phyloP scores from a whole-genome alignment of 2,329 filamentous ascomycete species.

The Paecilomyces variotii region DNA sequence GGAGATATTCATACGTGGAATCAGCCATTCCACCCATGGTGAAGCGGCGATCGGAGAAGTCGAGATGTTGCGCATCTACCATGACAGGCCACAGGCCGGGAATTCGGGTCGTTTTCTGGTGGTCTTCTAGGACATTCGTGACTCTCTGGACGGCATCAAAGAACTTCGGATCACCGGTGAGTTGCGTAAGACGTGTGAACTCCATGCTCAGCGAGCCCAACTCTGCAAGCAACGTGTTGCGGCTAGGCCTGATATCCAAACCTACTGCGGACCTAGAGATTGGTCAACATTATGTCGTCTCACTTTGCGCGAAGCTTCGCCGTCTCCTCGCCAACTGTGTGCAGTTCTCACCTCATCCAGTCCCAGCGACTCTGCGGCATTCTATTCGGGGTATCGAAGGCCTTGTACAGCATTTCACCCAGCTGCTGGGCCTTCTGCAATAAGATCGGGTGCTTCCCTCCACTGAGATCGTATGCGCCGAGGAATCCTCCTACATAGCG shows the following conservation, averaged over 20 bases:
- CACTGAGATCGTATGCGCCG: conserved; percentile 76
- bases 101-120: conserved; percentile 62
- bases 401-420: conserved; percentile 69
- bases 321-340: neutral
- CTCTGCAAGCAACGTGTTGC: conserved; percentile 60
- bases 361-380: conserved; percentile 79
- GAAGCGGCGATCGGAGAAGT: conserved; percentile 26
- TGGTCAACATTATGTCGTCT: conserved; percentile 34
- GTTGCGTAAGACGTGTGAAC: conserved; percentile 79
- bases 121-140: conserved; percentile 65
- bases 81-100: conserved; percentile 73
- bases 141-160: conserved; percentile 85
- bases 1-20: conserved; percentile 44
- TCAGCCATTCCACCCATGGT: conserved; percentile 40
- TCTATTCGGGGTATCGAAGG: conserved; percentile 86
- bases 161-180: conserved; percentile 73
- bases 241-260: conserved; percentile 40
- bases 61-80: conserved; percentile 49
- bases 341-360: conserved; percentile 55
- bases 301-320: neutral
- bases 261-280: conserved; percentile 21
- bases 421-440: conserved; percentile 74
- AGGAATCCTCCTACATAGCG: conserved; percentile 83
- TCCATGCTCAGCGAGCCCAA: conserved; percentile 78
- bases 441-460: conserved; percentile 60